phyloP scores from a whole-genome alignment of 2,329 filamentous ascomycete genomes.

The Aaosphaeria pasadenensis region DNA sequence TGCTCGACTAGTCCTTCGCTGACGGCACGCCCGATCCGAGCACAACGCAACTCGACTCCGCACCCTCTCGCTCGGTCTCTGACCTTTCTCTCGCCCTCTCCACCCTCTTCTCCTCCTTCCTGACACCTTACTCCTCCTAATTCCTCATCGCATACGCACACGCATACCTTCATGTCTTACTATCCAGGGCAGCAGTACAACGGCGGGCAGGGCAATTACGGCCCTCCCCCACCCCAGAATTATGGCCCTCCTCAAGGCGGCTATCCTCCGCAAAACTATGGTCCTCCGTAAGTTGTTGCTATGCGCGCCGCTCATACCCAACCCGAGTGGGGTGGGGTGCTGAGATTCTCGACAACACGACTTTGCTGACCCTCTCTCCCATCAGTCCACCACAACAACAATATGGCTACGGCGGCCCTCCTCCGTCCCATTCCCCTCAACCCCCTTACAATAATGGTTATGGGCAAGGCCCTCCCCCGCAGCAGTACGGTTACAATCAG shows the following conservation, averaged over 20 bases:
- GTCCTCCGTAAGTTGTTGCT: constrained; percentile 11
- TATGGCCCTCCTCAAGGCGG: constrained; percentile 19
- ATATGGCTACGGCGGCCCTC: constrained; percentile 22
- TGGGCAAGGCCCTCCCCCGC: constrained; percentile 40
- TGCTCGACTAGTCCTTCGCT: too few relatives aligned
- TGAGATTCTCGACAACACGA: too few relatives aligned
- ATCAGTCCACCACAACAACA: constrained; percentile 35
- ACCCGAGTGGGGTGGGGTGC: too few relatives aligned
- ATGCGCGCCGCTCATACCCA: too few relatives aligned
- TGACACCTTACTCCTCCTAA: background rate
- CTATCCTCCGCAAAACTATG: constrained; percentile 25
- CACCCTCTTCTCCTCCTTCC: background rate
- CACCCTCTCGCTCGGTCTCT: background rate
- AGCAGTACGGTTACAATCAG: constrained; percentile 44
- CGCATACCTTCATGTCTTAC: constrained; percentile 35
- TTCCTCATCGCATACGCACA: constrained; percentile 1
- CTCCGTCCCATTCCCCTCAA: constrained; percentile 40
- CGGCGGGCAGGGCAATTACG: constrained; percentile 36
- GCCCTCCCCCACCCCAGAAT: constrained; percentile 35
- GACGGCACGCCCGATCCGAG: background rate
- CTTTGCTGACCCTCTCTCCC: background rate
- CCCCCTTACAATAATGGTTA: constrained; percentile 37
- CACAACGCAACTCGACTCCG: background rate
- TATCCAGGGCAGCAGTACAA: constrained; percentile 43
- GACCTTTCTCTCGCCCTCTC: background rate